phyloP scores from a whole-genome alignment of 1,284 basidiomycete genomes.

The Irpex lacteus region DNA sequence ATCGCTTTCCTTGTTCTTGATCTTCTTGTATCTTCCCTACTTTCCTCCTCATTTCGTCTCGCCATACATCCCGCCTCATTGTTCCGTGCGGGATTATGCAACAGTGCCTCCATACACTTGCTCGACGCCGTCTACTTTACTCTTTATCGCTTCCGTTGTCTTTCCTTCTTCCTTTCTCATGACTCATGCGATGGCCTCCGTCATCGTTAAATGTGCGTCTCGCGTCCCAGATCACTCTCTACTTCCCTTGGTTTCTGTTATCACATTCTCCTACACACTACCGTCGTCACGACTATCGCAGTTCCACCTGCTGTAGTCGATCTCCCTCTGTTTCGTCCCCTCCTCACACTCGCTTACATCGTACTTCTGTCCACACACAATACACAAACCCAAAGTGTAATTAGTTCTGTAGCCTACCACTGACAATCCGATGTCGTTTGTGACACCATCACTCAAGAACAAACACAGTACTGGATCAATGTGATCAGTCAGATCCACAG shows the following conservation, averaged over 20 bases:
- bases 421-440: conserved; percentile 1
- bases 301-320: neutral
- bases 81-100: neutral
- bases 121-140: neutral
- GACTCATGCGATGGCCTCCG: neutral
- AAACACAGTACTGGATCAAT: too few relatives aligned
- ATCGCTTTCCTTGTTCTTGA: neutral
- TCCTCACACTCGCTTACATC: neutral
- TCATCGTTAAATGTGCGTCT: neutral
- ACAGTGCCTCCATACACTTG: conserved; percentile 1
- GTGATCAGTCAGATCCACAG: too few relatives aligned
- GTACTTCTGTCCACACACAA: neutral
- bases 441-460: neutral
- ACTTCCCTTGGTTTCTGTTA: neutral
- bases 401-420: conserved; percentile 4
- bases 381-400: neutral
- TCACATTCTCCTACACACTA: neutral
- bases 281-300: neutral
- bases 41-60: neutral
- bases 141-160: neutral
- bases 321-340: neutral
- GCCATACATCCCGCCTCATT: conserved; percentile 4
- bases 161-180: neutral
- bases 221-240: neutral
- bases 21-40: conserved; percentile 6